Evolutionary conservation across 1,139 yeast genomes (phyloP).

Genomic region (Pneumocystis wakefieldiae): DNA sequence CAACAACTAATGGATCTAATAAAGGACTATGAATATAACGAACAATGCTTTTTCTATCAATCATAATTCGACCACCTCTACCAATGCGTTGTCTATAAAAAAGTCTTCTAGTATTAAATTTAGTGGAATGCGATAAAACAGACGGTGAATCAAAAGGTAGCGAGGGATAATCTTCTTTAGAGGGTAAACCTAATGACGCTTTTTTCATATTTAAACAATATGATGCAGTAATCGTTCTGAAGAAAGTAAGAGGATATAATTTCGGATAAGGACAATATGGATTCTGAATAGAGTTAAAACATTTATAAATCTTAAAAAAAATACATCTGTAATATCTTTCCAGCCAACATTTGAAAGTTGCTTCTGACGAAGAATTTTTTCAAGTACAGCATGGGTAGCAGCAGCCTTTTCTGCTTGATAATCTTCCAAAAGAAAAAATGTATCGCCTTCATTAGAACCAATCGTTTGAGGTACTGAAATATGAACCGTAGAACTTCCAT

Average conservation of each 20-base stretch:
- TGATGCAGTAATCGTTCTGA: constrained; percentile 3
- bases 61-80: constrained; percentile 51
- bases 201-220: not conserved
- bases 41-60: constrained; percentile 47
- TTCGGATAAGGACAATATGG: constrained; percentile 57
- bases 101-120: constrained; percentile 20
- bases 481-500: constrained; percentile 1
- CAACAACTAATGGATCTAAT: constrained; percentile 4
- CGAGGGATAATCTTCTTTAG: constrained; percentile 14
- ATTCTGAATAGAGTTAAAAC: constrained; percentile 68
- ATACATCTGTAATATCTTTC: constrained; percentile 67
- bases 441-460: constrained; percentile 5
- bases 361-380: constrained; percentile 64
- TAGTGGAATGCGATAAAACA: not conserved
- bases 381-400: constrained; percentile 65
- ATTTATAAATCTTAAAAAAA: constrained; percentile 40
- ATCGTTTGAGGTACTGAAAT: constrained; percentile 4
- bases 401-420: constrained; percentile 62
- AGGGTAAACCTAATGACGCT: not conserved
- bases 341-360: constrained; percentile 56
- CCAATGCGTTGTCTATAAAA: constrained; percentile 66
- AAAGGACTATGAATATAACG: constrained; percentile 22
- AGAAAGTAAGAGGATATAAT: constrained; percentile 33
- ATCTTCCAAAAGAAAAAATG: constrained; percentile 64
- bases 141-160: constrained; percentile 19